Evolutionary conservation across 208 protist species (phyloP).

Genomic region (Acanthamoeba comandoni): DNA sequence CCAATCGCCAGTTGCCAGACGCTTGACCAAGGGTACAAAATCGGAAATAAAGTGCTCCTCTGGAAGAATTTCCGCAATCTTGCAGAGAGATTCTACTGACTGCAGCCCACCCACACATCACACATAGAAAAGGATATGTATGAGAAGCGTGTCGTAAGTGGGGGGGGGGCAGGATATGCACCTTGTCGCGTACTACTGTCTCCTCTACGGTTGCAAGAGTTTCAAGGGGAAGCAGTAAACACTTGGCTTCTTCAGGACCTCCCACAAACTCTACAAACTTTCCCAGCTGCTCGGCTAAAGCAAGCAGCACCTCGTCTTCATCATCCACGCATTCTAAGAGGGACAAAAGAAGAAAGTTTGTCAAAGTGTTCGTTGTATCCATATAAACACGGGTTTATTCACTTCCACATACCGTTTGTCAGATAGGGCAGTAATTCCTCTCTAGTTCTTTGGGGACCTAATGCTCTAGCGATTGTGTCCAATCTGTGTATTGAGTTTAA

Average conservation of each 20-base stretch:
- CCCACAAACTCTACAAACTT: conserved; percentile 97
- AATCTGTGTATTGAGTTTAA: conserved; percentile 96
- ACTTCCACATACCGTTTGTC: conserved; percentile 89
- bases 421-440: conserved; percentile 97
- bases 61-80: conserved; percentile 88
- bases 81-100: conserved; percentile 87
- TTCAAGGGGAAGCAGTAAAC: conserved; percentile 95
- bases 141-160: background rate
- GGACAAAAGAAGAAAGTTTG: conserved; percentile 48
- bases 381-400: background rate
- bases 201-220: conserved; percentile 96
- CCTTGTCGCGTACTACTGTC: conserved; percentile 96
- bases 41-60: conserved; percentile 88
- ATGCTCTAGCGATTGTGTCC: conserved; percentile 95
- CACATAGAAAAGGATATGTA: background rate
- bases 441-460: conserved; percentile 95
- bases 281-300: conserved; percentile 96
- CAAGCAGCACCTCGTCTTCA: conserved; percentile 98
- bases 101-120: conserved; percentile 39
- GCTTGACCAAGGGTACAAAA: conserved; percentile 92
- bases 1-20: conserved; percentile 93
- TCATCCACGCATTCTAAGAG: conserved; percentile 93
- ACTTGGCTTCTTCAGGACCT: conserved; percentile 92
- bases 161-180: conserved; percentile 13
- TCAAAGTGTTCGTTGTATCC: conserved; percentile 18